These are phyloP conservation scores for Monosporascus sp. DNA, from an alignment of 2,329 filamentous ascomycete genomes.

Conservation along the genomic window DNA sequence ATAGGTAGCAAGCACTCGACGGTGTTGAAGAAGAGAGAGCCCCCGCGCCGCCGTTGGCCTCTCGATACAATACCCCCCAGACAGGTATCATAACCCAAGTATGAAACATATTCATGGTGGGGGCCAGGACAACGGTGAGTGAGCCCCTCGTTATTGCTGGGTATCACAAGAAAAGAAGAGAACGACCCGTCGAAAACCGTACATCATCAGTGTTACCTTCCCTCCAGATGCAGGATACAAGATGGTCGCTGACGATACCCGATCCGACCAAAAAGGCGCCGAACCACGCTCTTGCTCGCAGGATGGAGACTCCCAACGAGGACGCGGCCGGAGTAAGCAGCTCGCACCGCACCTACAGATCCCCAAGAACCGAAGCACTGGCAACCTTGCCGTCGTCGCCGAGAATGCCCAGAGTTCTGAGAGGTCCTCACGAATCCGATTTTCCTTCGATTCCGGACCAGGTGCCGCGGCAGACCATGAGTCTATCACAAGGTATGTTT, in stretches of 20 bases:
- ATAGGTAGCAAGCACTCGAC: too few relatives aligned
- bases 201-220: not conserved
- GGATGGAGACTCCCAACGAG: constrained; percentile 31
- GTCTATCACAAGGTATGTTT: constrained; percentile 63
- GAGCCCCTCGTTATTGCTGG: not conserved
- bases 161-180: not conserved
- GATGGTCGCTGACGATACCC: constrained; percentile 17
- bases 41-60: constrained; percentile 6
- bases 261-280: constrained; percentile 30
- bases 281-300: constrained; percentile 31
- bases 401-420: constrained; percentile 41
- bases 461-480: constrained; percentile 58
- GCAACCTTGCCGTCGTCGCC: constrained; percentile 47
- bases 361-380: constrained; percentile 62
- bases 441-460: constrained; percentile 70
- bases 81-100: constrained; percentile 25
- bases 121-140: constrained; percentile 38
- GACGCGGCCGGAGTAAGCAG: constrained; percentile 33
- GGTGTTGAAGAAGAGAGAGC: not conserved
- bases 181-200: not conserved
- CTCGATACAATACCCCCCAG: constrained; percentile 10
- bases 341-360: constrained; percentile 44
- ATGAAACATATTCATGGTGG: constrained; percentile 40
- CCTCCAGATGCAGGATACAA: not conserved
- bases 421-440: constrained; percentile 55